These are phyloP conservation scores for Nicotiana attenuata DNA, from an alignment of 257 asterid species.

Conservation along the genomic window DNA sequence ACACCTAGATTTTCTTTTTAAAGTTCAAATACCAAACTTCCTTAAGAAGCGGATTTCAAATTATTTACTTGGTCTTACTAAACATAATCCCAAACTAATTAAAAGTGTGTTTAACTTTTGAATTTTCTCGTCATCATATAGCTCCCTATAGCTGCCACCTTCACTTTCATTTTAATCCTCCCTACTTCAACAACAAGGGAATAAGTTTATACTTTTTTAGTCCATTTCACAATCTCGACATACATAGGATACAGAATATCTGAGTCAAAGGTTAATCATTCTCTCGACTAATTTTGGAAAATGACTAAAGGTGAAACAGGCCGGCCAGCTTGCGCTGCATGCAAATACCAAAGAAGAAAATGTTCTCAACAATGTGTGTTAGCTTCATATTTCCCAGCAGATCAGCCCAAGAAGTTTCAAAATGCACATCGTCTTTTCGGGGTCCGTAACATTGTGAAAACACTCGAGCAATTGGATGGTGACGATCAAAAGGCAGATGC, in stretches of 20 bases:
- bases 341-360: slow-evolving; percentile 61
- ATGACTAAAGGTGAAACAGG: slow-evolving; percentile 49
- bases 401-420: slow-evolving; percentile 40
- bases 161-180: not conserved
- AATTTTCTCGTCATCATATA: too few species aligned
- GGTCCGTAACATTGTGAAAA: slow-evolving; percentile 43
- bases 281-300: not conserved
- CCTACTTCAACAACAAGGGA: too few species aligned
- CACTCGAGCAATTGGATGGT: slow-evolving; percentile 14
- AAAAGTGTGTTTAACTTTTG: not conserved
- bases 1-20: not conserved
- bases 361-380: slow-evolving; percentile 48
- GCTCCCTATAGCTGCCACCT: not conserved
- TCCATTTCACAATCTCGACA: too few species aligned
- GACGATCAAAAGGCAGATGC: slow-evolving; percentile 46
- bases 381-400: slow-evolving; percentile 67
- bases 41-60: not conserved
- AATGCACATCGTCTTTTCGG: slow-evolving; percentile 67
- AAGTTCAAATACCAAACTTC: not conserved
- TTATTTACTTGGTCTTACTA: not conserved
- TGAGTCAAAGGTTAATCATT: not conserved
- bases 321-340: slow-evolving; percentile 69
- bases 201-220: too few species aligned
- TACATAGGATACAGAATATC: not conserved
- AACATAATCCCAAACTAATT: not conserved